Conservation (phyloP, 805 yeast genomes). For the Teunomyces panamensis region DNA sequence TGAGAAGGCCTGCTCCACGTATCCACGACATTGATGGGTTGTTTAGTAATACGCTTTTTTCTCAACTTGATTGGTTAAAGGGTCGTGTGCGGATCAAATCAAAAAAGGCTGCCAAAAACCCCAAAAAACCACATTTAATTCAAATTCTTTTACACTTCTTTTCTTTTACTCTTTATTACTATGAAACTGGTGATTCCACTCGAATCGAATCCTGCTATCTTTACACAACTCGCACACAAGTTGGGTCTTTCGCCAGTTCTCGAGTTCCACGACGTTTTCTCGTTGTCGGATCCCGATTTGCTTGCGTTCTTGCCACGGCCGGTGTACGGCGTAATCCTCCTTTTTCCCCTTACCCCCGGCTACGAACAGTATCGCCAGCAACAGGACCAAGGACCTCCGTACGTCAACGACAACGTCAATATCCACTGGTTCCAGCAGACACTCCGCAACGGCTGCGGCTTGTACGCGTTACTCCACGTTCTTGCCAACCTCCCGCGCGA, state of each 20-base stretch:
- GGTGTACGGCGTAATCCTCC: constrained; percentile 64
- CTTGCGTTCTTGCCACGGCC: constrained; percentile 82
- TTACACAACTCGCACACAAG: constrained; percentile 61
- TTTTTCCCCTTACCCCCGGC: constrained; percentile 72
- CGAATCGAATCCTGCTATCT: constrained; percentile 87
- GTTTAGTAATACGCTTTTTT: neutral
- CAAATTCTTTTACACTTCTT: neutral
- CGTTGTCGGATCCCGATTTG: constrained; percentile 81
- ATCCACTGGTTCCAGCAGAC: constrained; percentile 83
- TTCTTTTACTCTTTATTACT: neutral
- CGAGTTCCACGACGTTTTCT: constrained; percentile 76
- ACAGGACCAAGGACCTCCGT: constrained; percentile 31
- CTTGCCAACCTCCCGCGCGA: constrained; percentile 47
- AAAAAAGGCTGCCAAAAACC: neutral
- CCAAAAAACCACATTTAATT: neutral
- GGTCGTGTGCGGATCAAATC: neutral
- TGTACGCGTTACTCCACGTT: constrained; percentile 77
- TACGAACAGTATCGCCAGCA: constrained; percentile 52
- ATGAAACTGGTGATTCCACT: constrained; percentile 65
- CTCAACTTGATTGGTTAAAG: neutral
- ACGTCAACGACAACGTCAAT: constrained; percentile 25
- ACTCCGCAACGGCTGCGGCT: constrained; percentile 87
- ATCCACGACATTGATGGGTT: neutral
- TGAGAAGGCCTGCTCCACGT: constrained; percentile 1
- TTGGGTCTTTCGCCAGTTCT: constrained; percentile 64